Base-by-base conservation (phyloP, 106 monocot genomes). In the Dioscorea dumetorum region DNA sequence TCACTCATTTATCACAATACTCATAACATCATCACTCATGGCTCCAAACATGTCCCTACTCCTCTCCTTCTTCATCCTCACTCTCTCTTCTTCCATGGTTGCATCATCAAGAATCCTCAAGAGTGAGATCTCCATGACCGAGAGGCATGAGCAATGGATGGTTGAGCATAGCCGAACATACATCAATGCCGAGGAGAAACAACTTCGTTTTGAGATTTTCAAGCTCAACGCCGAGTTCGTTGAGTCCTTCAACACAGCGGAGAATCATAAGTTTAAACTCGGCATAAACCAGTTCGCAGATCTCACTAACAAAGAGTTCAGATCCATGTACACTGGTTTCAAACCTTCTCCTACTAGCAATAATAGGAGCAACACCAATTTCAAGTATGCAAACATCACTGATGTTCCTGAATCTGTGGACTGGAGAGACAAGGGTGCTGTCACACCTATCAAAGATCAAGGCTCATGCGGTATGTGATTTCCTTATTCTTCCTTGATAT, bases 301-400 rank as follows among this genome's bases (percentile, higher is more conserved):
- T 33, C 24, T 71, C 14, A 60, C 70, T 3, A 48, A 71, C 15
- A 60, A 71, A 4, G 70, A 71, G 70, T 71, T 71, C 70, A 71
- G 24, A n/a, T 20, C 59, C 24, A 49, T 4, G 23, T 24, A 49
- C 59, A 59, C 48, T 12, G 34, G 70, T 8, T 23, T 71, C 41
- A 41, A 8, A 41, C 41, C 41, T 10, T 6, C 41, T 10, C 41
- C 41, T 41, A 41, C 41, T 41, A 41, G 10, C 5, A 41, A 41
- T 10, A 41, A 41, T 10, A 10, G 9, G 10, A 10, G 9, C 41
- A 41, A 41, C 3, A 41, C 41, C 41, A 8, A 6, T 10, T 41
- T 41, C 41, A 41, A 41, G 41, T 41, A 41, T 41, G 41, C 6
- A 41, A 41, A 41, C 41, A 3, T 41, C 41, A 61, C 70, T 4